Evolutionary conservation across 2,329 filamentous ascomycete genomes (phyloP).

Genomic region (Monosporascus sp.): DNA sequence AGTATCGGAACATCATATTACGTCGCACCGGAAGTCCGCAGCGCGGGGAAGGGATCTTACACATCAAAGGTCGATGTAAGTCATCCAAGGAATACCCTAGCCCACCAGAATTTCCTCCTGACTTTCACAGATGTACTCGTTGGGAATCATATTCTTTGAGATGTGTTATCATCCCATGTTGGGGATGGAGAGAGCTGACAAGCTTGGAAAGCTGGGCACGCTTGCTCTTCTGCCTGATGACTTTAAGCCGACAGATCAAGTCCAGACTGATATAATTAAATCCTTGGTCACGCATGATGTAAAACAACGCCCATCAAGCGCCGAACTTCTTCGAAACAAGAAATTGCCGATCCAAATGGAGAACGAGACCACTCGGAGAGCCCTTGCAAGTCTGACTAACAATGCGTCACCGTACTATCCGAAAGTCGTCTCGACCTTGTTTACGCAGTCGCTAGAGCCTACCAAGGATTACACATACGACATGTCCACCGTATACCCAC

Average conservation of each 20-base stretch:
- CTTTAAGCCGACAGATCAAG: constrained; percentile 65
- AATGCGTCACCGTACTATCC: constrained; percentile 82
- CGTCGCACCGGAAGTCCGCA: constrained; percentile 85
- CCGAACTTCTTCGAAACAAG: constrained; percentile 76
- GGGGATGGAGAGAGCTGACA: constrained; percentile 58
- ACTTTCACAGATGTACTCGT: constrained; percentile 74
- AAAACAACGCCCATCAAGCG: constrained; percentile 73
- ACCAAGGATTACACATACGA: constrained; percentile 80
- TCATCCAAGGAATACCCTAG: constrained; percentile 9
- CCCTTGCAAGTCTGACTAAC: constrained; percentile 74
- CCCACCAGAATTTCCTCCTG: constrained; percentile 10
- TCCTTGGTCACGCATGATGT: constrained; percentile 79
- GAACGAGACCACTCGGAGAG: constrained; percentile 81
- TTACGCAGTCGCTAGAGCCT: constrained; percentile 68
- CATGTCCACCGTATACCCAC: constrained; percentile 52
- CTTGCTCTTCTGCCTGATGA: constrained; percentile 65
- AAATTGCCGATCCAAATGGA: constrained; percentile 89
- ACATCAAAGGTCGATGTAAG: constrained; percentile 86
- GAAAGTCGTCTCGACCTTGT: constrained; percentile 82
- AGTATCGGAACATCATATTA: constrained; percentile 80
- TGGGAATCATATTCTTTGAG: constrained; percentile 97
- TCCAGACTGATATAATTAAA: constrained; percentile 71
- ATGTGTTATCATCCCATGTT: constrained; percentile 72
- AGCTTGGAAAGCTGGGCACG: constrained; percentile 62
- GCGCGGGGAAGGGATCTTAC: constrained; percentile 68